Percentiles rank a stretch among this genome's conserved stretches.
Conservation (phyloP, 179 eudicot species). For the Carnegiea gigantea region DNA sequence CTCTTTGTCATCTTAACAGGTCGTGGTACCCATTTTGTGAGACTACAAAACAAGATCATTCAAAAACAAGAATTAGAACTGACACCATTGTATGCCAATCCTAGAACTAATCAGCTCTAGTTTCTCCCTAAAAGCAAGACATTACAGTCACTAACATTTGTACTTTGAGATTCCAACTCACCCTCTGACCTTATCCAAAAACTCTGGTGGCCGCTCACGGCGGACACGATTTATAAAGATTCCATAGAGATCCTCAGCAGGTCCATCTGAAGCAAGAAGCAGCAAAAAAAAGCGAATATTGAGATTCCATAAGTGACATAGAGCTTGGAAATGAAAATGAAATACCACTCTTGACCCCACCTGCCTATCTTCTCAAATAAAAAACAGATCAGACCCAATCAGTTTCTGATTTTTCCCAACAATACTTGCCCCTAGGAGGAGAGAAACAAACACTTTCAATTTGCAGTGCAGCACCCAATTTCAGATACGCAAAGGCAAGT, state of each 20-base stretch:
- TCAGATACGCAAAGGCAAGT: constrained; percentile 8
- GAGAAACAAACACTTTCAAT: not conserved
- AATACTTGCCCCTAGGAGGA: not conserved
- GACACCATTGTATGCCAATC: not conserved
- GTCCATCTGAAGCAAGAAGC: constrained; percentile 69
- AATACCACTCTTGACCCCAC: not conserved
- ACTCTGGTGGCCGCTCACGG: constrained; percentile 84
- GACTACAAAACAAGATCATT: constrained; percentile 41
- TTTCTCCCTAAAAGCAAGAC: not conserved
- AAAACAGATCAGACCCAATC: not conserved
- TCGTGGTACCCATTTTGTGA: constrained; percentile 95
- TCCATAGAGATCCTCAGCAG: constrained; percentile 99
- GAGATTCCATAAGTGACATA: not conserved
- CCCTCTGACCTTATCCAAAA: constrained; percentile 83
- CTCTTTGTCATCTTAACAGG: constrained; percentile 94
- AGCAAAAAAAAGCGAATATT: not conserved
- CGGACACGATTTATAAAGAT: constrained; percentile 92
- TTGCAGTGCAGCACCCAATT: not conserved
- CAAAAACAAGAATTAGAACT: constrained; percentile 6
- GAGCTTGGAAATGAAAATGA: constrained; percentile 12
- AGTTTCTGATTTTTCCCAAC: not conserved
- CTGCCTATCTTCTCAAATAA: not conserved
- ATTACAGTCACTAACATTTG: not conserved
- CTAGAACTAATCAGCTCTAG: not conserved
- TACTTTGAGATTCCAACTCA: constrained; percentile 28